Evolutionary conservation across 352 stramenopile species (phyloP).

Genomic region (Phytophthora constricta): DNA sequence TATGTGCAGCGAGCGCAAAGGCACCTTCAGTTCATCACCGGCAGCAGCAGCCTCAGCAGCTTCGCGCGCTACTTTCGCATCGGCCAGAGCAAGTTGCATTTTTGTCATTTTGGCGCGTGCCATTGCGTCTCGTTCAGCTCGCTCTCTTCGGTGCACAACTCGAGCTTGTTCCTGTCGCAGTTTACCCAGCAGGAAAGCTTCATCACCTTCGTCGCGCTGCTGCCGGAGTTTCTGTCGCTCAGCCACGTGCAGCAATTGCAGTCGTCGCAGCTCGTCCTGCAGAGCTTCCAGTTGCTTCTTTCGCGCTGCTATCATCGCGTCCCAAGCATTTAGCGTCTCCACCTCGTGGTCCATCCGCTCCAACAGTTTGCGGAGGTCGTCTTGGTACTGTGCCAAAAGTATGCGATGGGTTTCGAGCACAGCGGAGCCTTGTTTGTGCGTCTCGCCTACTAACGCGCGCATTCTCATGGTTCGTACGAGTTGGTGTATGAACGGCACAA

Average conservation of each 20-base stretch:
- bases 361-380: slow-evolving; percentile 66
- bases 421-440: slow-evolving; percentile 45
- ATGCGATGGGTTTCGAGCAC: slow-evolving; percentile 49
- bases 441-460: slow-evolving; percentile 45
- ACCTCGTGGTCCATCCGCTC: slow-evolving; percentile 58
- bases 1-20: slow-evolving; percentile 63
- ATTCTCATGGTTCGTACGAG: slow-evolving; percentile 61
- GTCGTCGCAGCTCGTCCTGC: slow-evolving; percentile 56
- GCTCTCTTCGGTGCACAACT: slow-evolving; percentile 55
- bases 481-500: slow-evolving; percentile 82
- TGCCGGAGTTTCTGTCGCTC: slow-evolving; percentile 68
- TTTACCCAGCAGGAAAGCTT: slow-evolving; percentile 66
- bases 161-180: slow-evolving; percentile 57
- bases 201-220: slow-evolving; percentile 70
- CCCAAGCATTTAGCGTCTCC: slow-evolving; percentile 64
- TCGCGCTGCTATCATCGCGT: slow-evolving; percentile 67
- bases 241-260: slow-evolving; percentile 67
- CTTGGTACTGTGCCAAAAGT: slow-evolving; percentile 61
- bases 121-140: slow-evolving; percentile 48
- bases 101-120: slow-evolving; percentile 43
- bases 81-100: slow-evolving; percentile 29
- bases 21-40: slow-evolving; percentile 50
- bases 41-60: slow-evolving; percentile 16
- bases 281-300: slow-evolving; percentile 66
- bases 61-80: slow-evolving; percentile 29